Conservation (phyloP, 768 basidiomycete genomes). For the Lentinula boryana region DNA sequence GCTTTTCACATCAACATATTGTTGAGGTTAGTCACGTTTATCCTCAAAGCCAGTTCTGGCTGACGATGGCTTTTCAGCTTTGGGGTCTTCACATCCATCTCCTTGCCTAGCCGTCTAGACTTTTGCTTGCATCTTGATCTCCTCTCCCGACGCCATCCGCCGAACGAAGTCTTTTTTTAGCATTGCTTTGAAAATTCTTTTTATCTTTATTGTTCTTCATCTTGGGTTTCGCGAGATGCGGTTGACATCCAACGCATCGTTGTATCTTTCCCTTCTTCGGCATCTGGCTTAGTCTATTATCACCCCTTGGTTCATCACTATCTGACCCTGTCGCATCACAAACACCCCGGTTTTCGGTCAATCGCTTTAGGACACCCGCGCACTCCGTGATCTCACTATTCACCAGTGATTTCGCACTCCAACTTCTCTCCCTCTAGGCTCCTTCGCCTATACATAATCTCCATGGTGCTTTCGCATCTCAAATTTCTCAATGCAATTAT, state of each 20-base stretch:
- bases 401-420: not conserved
- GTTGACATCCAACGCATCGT: conserved; percentile 4
- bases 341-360: not conserved
- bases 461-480: conserved; percentile 4
- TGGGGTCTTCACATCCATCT: not conserved
- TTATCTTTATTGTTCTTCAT: conserved; percentile 6
- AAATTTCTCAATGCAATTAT: not conserved
- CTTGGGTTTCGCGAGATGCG: conserved; percentile 7
- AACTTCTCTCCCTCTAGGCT: not conserved
- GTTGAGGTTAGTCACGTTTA: not conserved
- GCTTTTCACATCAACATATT: conserved; percentile 3
- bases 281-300: not conserved
- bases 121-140: conserved; percentile 5
- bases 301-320: not conserved
- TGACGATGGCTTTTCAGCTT: not conserved
- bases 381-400: not conserved
- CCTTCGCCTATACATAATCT: not conserved
- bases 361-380: conserved; percentile 7
- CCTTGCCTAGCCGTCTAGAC: conserved; percentile 4
- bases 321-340: not conserved
- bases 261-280: not conserved
- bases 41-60: not conserved
- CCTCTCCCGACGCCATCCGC: conserved; percentile 3
- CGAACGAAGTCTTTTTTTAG: conserved; percentile 8
- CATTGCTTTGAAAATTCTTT: conserved; percentile 6